Base-by-base conservation (phyloP, 805 yeast genomes). In the Wickerhamiella azymoides region DNA sequence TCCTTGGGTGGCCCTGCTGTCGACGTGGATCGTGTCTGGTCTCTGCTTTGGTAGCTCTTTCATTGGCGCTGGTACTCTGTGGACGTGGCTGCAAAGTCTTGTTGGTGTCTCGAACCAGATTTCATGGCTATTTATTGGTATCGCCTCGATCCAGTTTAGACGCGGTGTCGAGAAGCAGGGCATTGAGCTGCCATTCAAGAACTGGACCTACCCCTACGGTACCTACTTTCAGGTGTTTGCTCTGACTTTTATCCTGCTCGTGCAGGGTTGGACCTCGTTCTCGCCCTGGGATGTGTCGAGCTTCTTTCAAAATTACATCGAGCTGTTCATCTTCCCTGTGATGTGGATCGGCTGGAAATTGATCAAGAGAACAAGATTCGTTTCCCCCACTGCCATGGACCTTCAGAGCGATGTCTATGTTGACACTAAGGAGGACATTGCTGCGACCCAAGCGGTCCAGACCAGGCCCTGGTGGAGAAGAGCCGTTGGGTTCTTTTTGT, bases 361-460 rank as follows among this genome's bases (percentile, higher is more conserved):
- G 0, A 55, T 77, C 9, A 72, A 76, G 51, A 74, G 85, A 5
- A 77, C 88, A 1, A 74, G 76, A 50, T 63, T 78, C 10, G 81
- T 75, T 46, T 66, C 79, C 42, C 64, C 80, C 40, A 86, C 80
- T 51, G 80, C 83, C 28, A 62, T 84, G 53, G 94, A 84, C 60
- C 72, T 81, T 56, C 94, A 83, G 55, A 73, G 84, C 0, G 94
- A 93, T 10, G 68, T 94, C 55, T 77, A 76, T 55, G 52, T 63
- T 32, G 73, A 71, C 49, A 66, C 72, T 10, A 68, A 65, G 40
- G 77, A 73, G 49, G 80, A 76, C 47, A 41, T 54, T n/a, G 60
- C 52, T 11, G 62, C 63, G 7, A 35, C 39, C 6, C 36, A 42
- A 25, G 21, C 18, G 11, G 13, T 42, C 6, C 33, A 42, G 3